Evolutionary conservation across 2,329 filamentous ascomycete genomes (phyloP).

Genomic region (Volutella citrinella): DNA sequence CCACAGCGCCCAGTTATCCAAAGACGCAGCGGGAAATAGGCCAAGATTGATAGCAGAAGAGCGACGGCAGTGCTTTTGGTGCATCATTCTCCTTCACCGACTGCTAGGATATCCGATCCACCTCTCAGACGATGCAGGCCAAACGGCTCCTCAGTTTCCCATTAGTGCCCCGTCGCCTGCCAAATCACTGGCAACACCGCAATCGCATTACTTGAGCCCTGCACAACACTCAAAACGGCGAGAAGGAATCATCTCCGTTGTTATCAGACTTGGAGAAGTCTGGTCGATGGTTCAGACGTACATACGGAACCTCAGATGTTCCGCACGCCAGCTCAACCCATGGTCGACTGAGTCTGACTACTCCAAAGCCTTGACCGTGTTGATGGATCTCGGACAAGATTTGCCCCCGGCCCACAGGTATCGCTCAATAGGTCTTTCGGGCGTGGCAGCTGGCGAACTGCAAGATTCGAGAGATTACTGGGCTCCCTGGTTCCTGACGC

Average conservation of each 20-base stretch:
- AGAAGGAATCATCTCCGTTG: slow-evolving; percentile 3
- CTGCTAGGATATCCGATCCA: background rate
- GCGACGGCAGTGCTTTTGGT: slow-evolving; percentile 3
- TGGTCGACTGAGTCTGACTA: slow-evolving; percentile 2
- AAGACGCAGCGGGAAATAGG: too few species aligned
- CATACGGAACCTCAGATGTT: background rate
- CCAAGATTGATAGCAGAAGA: background rate
- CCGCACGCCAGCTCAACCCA: background rate
- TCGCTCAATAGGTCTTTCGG: slow-evolving; percentile 3
- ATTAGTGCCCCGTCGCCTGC: too few species aligned
- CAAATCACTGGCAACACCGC: too few species aligned
- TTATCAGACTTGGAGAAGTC: slow-evolving; percentile 1
- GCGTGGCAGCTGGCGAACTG: background rate
- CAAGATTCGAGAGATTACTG: slow-evolving; percentile 4
- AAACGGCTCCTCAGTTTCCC: too few species aligned
- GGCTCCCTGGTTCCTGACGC: slow-evolving; percentile 9
- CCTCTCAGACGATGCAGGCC: too few species aligned
- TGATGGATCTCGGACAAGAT: slow-evolving; percentile 6
- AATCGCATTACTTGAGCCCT: too few species aligned
- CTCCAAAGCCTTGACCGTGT: background rate
- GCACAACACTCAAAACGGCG: too few species aligned
- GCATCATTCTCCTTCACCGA: slow-evolving; percentile 1
- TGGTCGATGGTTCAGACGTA: slow-evolving; percentile 3
- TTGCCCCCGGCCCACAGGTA: slow-evolving; percentile 7
- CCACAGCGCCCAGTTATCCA: background rate